A percentile compares a stretch with the other conserved stretches of the same genome.
Evolutionary conservation across 352 stramenopile species (phyloP).

Genomic region (Globisporangium yorkense): DNA sequence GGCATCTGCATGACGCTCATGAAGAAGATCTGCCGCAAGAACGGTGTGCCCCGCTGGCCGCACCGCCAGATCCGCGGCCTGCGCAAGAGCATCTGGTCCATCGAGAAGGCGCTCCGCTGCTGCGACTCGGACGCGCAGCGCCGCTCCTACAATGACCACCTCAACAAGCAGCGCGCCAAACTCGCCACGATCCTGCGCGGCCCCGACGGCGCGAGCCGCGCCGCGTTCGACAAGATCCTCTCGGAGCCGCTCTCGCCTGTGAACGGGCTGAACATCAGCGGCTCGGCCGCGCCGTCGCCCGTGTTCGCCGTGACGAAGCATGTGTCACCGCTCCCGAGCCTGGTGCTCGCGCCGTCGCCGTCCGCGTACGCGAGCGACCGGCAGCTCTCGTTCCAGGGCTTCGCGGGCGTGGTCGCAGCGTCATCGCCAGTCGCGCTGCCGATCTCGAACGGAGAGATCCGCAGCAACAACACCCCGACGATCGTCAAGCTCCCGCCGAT

Average conservation of each 20-base stretch:
- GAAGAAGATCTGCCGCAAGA: conserved; percentile 84
- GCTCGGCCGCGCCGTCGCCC: conserved; percentile 23
- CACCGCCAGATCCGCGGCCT: conserved; percentile 69
- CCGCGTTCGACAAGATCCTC: conserved; percentile 58
- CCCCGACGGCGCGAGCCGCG: conserved; percentile 41
- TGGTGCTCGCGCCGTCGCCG: conserved; percentile 9
- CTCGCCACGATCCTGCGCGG: conserved; percentile 59
- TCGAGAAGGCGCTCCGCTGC: conserved; percentile 66
- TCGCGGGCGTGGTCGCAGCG: conserved; percentile 1
- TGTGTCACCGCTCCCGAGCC: conserved; percentile 3
- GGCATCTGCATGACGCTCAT: conserved; percentile 82
- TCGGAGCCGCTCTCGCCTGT: conserved; percentile 56
- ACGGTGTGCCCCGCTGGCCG: conserved; percentile 65
- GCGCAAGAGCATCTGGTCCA: conserved; percentile 76
- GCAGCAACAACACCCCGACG: conserved; percentile 15
- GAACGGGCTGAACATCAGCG: conserved; percentile 13
- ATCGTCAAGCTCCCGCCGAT: conserved; percentile 49
- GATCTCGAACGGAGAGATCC: conserved; percentile 13
- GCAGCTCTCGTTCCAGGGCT: conserved; percentile 8
- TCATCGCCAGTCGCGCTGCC: not conserved
- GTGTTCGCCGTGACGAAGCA: conserved; percentile 5
- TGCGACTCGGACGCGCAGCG: conserved; percentile 58
- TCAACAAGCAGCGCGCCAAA: conserved; percentile 70
- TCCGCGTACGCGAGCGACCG: not conserved
- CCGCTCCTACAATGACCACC: conserved; percentile 65